Base-by-base conservation (phyloP, 176 grass and related monocot genomes). In the Neostapfia colusana region DNA sequence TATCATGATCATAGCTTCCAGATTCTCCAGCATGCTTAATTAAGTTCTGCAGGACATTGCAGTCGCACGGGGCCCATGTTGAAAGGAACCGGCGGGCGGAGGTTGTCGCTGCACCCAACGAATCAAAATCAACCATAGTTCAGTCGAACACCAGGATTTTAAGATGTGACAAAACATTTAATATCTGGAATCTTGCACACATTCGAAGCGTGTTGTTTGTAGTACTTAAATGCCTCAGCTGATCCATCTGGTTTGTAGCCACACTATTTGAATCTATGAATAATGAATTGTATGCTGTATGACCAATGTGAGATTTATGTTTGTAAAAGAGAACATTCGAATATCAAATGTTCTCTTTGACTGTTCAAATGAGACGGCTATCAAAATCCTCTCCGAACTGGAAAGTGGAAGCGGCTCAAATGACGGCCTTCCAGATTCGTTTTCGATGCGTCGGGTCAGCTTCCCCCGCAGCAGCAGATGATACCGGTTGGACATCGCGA, bases 31-130 rank as follows among this genome's bases (percentile, higher is more conserved):
- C 70, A 16, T 62, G 73, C 7, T 31, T 31, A 31, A 17, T 35
- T 60, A 27, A 73, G 35, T 54, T 79, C 24, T 38, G 35, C 80
- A 83, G 80, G 41, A 73, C 35, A 39, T 63, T 41, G 23, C 14
- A 56, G 16, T 5, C 12, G 2, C 9, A 10, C 14, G 16, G 31
- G 56, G 3, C 17, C 15, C 2, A 10, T 73, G 11, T 40, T 24
- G 35, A 7, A 78, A 67, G 57, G 18, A 42, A 40, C 42, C 0
- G 43, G 20, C 35, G 10, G 43, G 20, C 35, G 10, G 61, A 70
- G 55, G 65, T 16, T 20, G 40, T 26, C 13, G 36, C 4, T 55
- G 27, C 38, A 28, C 79, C 11, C 8, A 72, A 49, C 26, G 43
- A 3, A 45, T 20, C 40, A 1, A 2, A 31, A 45, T 20, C 40